Conservation (phyloP, 805 yeast species). For the Candida odintsovae region DNA sequence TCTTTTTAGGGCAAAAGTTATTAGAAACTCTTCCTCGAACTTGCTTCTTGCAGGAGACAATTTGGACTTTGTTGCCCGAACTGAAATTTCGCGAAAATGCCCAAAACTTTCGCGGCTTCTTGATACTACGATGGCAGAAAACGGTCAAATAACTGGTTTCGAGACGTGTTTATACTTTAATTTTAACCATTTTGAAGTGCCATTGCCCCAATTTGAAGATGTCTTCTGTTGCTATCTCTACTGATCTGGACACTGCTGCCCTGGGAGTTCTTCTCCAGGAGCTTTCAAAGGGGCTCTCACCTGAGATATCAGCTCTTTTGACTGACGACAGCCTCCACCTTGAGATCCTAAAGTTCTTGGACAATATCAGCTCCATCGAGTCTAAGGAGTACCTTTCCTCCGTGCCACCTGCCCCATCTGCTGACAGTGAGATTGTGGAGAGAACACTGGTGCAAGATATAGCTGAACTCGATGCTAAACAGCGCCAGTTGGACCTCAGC, state of each 20-base stretch:
- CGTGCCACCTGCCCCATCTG: constrained; percentile 33
- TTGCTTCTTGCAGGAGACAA: not conserved
- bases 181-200: no score
- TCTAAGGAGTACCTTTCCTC: constrained; percentile 38
- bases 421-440: constrained; percentile 14
- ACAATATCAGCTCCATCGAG: constrained; percentile 42
- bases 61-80: constrained; percentile 13
- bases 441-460: constrained; percentile 58
- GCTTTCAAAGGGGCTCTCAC: not conserved
- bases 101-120: no score
- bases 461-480: constrained; percentile 63
- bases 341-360: constrained; percentile 29
- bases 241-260: not conserved
- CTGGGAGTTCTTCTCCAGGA: not conserved
- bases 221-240: no score
- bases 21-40: no score
- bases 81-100: constrained; percentile 11
- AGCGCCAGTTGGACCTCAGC: constrained; percentile 40
- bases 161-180: no score
- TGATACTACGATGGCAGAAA: no score
- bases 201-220: no score
- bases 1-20: not conserved
- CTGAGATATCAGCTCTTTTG: constrained; percentile 20
- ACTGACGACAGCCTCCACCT: constrained; percentile 30
- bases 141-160: no score